Base-by-base conservation (phyloP, 1,139 yeast genomes). In the Zygotorulaspora mrakii region DNA sequence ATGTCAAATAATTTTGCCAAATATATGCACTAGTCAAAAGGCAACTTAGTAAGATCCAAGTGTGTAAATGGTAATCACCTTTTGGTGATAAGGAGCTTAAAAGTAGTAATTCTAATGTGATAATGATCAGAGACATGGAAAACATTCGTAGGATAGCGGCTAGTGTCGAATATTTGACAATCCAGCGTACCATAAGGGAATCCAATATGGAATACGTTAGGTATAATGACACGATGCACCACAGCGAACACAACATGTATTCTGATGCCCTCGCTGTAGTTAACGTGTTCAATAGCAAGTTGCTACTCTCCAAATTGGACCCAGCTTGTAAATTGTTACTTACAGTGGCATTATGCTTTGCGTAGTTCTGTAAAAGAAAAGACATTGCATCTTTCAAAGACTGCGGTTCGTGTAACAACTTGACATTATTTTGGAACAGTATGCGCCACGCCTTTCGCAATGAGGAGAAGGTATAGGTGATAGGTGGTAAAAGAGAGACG, bases 181-280 rank as follows among this genome's bases (percentile, higher is more conserved):
- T 85, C 94, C 97, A 91, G 33, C 98, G 70, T 16, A 87, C 83
- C 82, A 89, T 86, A 27, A 91, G 68, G 0, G 96, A 94, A 58
- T 89, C 96, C 28, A 89, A 68, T 4, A 87, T 88, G 2, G 89
- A 78, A 61, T 81, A 88, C 9, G 94, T 80, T 43, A 91, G 68
- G 57, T 87, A 87, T 2, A 88, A 88, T 1, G 94, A 77, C 5
- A 91, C 97, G 5, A 84, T 60, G 59, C 96, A 82, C 94, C 94
- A 83, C 11, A 83, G 62, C 0, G 87, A 83, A 4, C 88, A 79
- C 31, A 82, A 64, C 47, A 83, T 70, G 53, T 79, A 82, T 54
- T 83, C 94, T 0, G 86, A 78, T 1, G 81, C 72, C 21, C 85
- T 65, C 1, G 83, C 84, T 3, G 73, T 64, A 1, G 81, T 75